These are phyloP conservation scores for Schizonepeta tenuifolia DNA, from an alignment of 257 asterid genomes.

Conservation along the genomic window DNA sequence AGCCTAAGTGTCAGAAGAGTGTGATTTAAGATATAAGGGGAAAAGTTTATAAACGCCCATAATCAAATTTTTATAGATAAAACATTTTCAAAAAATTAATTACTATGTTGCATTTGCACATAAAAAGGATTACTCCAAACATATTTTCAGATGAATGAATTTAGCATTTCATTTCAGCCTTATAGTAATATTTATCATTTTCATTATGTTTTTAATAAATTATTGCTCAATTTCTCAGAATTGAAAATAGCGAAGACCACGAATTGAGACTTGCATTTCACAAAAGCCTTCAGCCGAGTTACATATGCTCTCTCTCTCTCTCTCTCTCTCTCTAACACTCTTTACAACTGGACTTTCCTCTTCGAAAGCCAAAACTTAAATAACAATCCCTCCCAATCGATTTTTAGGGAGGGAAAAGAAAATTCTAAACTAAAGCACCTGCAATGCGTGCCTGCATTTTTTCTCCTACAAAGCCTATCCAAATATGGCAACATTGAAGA, in stretches of 20 bases:
- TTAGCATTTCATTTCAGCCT: too few relatives aligned
- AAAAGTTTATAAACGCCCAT: too few relatives aligned
- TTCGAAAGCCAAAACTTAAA: constrained; percentile 69
- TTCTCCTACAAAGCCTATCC: constrained; percentile 42
- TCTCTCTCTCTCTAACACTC: constrained; percentile 21
- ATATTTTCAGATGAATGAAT: too few relatives aligned
- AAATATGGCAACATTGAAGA: constrained; percentile 42
- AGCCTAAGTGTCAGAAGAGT: too few relatives aligned
- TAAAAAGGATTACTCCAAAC: too few relatives aligned
- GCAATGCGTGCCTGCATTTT: constrained; percentile 41
- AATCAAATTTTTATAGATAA: too few relatives aligned
- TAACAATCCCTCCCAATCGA: constrained; percentile 54
- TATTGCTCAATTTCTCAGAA: too few relatives aligned
- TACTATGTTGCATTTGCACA: too few relatives aligned
- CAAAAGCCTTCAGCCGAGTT: constrained; percentile 40
- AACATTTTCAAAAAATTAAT: too few relatives aligned
- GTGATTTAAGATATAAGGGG: too few relatives aligned
- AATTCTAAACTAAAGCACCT: constrained; percentile 51
- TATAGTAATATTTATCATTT: too few relatives aligned
- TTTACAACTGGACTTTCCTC: constrained; percentile 62
- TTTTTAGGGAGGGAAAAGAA: constrained; percentile 47
- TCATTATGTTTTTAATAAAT: too few relatives aligned
- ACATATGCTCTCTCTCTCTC: constrained; percentile 11
- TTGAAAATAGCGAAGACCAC: background rate
- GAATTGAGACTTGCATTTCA: constrained; percentile 29